Percentiles rank a stretch among this genome's conserved stretches.
Evolutionary conservation across 169 alveolate genomes (phyloP).

Genomic region (Haemoproteus tartakovskyi): DNA sequence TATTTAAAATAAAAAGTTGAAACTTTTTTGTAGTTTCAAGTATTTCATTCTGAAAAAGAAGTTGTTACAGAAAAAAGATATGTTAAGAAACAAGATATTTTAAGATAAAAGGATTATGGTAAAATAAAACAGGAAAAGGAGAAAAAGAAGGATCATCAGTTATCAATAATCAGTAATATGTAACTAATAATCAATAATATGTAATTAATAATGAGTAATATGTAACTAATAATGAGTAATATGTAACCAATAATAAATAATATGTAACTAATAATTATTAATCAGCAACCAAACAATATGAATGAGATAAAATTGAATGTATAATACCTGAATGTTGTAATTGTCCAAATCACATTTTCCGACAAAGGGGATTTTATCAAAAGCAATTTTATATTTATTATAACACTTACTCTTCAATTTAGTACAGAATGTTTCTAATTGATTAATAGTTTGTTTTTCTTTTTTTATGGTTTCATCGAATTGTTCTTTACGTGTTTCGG

Average conservation of each 20-base stretch:
- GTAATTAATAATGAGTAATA: too few species aligned
- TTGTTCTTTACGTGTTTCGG: slow-evolving; percentile 13
- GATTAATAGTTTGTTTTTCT: slow-evolving; percentile 3
- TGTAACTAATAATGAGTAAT: too few species aligned
- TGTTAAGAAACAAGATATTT: too few species aligned
- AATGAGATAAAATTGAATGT: too few species aligned
- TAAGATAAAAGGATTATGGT: too few species aligned
- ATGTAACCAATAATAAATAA: too few species aligned
- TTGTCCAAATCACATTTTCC: slow-evolving; percentile 1
- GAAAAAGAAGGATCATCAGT: too few species aligned
- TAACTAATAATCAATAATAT: too few species aligned
- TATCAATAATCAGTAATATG: too few species aligned
- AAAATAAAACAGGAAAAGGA: neutral
- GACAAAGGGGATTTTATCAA: slow-evolving; percentile 29
- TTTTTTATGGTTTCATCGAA: slow-evolving; percentile 9
- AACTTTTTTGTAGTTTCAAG: slow-evolving; percentile 1
- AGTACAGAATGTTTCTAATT: slow-evolving; percentile 10
- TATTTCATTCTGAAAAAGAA: slow-evolving; percentile 8
- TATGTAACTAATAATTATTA: too few species aligned
- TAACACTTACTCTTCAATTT: slow-evolving; percentile 22
- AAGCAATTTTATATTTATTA: slow-evolving; percentile 10
- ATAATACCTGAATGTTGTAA: slow-evolving; percentile 24
- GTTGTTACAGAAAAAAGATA: neutral
- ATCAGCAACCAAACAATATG: too few species aligned
- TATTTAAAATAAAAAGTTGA: slow-evolving; percentile 4